These are phyloP conservation scores for Tetracladium maxilliforme DNA, from an alignment of 2,329 filamentous ascomycete species.

Conservation along the genomic window DNA sequence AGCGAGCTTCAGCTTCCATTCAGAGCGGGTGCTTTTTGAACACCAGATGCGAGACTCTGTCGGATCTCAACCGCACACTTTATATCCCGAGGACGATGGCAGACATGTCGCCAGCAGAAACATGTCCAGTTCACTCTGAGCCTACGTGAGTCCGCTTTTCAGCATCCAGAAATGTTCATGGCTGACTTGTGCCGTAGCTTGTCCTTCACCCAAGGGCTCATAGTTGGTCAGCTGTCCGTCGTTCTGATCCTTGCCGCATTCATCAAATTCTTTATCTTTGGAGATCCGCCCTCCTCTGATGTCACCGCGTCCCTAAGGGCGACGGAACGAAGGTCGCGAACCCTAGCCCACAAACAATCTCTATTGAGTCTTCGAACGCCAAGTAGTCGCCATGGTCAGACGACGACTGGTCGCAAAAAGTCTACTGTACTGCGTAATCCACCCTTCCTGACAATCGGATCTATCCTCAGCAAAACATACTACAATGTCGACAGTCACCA, in stretches of 20 bases:
- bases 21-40: too few species aligned
- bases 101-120: too few species aligned
- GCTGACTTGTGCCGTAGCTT: too few species aligned
- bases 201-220: conserved; percentile 86
- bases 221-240: conserved; percentile 85
- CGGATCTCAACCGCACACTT: too few species aligned
- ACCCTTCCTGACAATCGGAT: conserved; percentile 73
- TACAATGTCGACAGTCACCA: conserved; percentile 94
- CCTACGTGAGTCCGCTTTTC: too few species aligned
- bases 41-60: too few species aligned
- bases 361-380: conserved; percentile 45
- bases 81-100: too few species aligned
- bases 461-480: conserved; percentile 91
- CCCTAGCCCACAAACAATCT: conserved; percentile 62
- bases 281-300: conserved; percentile 76
- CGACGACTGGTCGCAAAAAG: too few species aligned
- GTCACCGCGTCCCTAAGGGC: conserved; percentile 63
- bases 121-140: too few species aligned
- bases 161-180: too few species aligned
- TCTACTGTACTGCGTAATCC: conserved; percentile 61
- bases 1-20: too few species aligned
- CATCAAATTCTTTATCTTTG: conserved; percentile 99
- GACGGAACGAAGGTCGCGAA: conserved; percentile 57
- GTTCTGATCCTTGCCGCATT: conserved; percentile 84
- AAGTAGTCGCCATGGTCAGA: conserved; percentile 18